Evolutionary conservation across 768 basidiomycete genomes (phyloP).

Genomic region (Chalciporus chontae): DNA sequence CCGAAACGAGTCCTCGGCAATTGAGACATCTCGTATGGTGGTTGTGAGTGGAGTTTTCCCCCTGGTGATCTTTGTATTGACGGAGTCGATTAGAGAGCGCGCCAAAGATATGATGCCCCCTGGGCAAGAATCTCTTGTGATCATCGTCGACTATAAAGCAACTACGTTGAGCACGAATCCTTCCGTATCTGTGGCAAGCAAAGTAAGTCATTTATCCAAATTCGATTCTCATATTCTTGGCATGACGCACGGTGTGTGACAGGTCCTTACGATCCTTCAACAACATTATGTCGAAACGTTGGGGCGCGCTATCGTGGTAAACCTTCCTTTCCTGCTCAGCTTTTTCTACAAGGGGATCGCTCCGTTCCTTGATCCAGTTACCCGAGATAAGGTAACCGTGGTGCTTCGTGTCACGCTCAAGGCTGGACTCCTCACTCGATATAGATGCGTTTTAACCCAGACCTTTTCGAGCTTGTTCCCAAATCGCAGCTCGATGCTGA

Average conservation of each 20-base stretch:
- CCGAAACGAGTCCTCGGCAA: conserved; percentile 71
- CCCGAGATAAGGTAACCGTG: conserved; percentile 76
- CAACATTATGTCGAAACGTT: conserved; percentile 89
- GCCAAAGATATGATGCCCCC: conserved; percentile 87
- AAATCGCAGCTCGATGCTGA: conserved; percentile 74
- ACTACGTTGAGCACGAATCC: conserved; percentile 82
- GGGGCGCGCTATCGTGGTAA: conserved; percentile 79
- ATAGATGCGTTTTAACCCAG: conserved; percentile 87
- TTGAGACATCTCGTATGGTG: conserved; percentile 85
- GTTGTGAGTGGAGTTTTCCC: conserved; percentile 49
- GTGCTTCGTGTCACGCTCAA: no score
- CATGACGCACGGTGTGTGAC: neutral
- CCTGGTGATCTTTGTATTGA: conserved; percentile 5
- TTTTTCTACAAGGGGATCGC: conserved; percentile 83
- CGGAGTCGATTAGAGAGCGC: conserved; percentile 56
- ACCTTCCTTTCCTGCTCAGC: conserved; percentile 68
- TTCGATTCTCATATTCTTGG: neutral
- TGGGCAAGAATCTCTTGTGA: conserved; percentile 77
- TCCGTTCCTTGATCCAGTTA: conserved; percentile 86
- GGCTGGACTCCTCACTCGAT: neutral
- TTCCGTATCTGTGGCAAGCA: conserved; percentile 74
- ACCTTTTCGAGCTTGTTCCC: conserved; percentile 73
- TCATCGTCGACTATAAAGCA: conserved; percentile 83
- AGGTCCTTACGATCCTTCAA: conserved; percentile 77
- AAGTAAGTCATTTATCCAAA: conserved; percentile 38